phyloP scores from a whole-genome alignment of 1,284 basidiomycete genomes.

The Farysia itapuensis region DNA sequence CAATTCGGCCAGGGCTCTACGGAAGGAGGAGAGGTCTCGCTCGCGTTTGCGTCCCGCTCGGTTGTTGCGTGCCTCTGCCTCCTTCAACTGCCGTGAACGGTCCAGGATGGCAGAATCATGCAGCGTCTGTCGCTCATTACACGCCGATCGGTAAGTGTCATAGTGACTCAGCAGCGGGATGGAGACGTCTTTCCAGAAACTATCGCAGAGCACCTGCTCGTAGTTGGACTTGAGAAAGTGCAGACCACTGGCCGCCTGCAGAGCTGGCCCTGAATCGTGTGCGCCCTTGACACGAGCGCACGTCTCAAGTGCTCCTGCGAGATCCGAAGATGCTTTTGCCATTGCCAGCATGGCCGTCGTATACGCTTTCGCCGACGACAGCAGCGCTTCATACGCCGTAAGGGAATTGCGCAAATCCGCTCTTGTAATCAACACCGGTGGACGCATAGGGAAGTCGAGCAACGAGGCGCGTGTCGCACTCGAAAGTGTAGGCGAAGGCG shows the following conservation, averaged over 20 bases:
- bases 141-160: conserved; percentile 75
- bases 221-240: conserved; percentile 91
- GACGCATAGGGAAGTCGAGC: conserved; percentile 67
- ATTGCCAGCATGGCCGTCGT: conserved; percentile 79
- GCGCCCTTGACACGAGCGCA: conserved; percentile 57
- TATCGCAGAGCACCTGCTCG: conserved; percentile 84
- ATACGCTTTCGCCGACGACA: conserved; percentile 78
- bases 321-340: conserved; percentile 79
- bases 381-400: conserved; percentile 79
- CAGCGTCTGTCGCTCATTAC: conserved; percentile 62
- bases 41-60: conserved; percentile 70
- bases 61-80: conserved; percentile 86
- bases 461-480: conserved; percentile 63
- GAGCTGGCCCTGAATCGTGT: conserved; percentile 39
- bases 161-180: conserved; percentile 81
- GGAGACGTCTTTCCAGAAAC: conserved; percentile 85
- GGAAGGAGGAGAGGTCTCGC: conserved; percentile 62
- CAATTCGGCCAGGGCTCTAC: conserved; percentile 64
- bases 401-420: conserved; percentile 75
- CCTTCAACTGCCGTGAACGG: conserved; percentile 79
- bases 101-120: conserved; percentile 64
- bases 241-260: conserved; percentile 66
- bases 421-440: conserved; percentile 78
- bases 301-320: conserved; percentile 69
- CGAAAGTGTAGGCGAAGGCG: conserved; percentile 37